Percentiles rank a stretch among this genome's conserved stretches.
phyloP scores from a whole-genome alignment of 2,329 filamentous ascomycete genomes.

The Pyrenophora tritici-repentis region DNA sequence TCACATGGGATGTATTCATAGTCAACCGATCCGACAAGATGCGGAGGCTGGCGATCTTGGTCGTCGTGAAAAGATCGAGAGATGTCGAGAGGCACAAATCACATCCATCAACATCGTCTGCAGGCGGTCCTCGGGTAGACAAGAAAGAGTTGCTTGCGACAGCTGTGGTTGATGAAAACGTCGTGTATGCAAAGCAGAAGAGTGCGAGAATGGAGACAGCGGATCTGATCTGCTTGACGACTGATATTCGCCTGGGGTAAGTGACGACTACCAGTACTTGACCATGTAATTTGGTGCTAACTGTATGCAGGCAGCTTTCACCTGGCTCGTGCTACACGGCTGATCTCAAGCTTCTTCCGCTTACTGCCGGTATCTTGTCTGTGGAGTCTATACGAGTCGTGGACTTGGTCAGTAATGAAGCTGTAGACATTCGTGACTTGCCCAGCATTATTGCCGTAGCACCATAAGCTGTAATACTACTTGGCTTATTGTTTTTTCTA shows the following conservation, averaged over 20 bases:
- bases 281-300: constrained; percentile 14
- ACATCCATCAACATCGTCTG: constrained; percentile 51
- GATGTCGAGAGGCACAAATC: constrained; percentile 52
- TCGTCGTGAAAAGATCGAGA: constrained; percentile 67
- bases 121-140: constrained; percentile 33
- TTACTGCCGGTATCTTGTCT: constrained; percentile 68
- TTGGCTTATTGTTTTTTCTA: neutral
- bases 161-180: constrained; percentile 72
- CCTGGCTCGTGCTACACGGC: constrained; percentile 75
- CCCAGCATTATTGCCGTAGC: constrained; percentile 64
- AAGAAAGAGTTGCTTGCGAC: constrained; percentile 58
- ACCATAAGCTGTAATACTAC: constrained; percentile 5
- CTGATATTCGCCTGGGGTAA: constrained; percentile 73
- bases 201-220: constrained; percentile 66
- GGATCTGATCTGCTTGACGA: constrained; percentile 75
- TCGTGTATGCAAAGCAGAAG: constrained; percentile 73
- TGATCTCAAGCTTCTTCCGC: constrained; percentile 72
- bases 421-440: constrained; percentile 75
- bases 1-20: constrained; percentile 75
- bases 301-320: constrained; percentile 62
- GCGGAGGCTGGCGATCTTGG: constrained; percentile 72
- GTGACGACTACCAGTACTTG: constrained; percentile 24
- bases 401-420: constrained; percentile 74
- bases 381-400: constrained; percentile 75
- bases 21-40: constrained; percentile 69